Percentiles rank a stretch among this genome's conserved stretches.
phyloP scores from a whole-genome alignment of 1,284 basidiomycete species.

The Cryptococcus sp. region DNA sequence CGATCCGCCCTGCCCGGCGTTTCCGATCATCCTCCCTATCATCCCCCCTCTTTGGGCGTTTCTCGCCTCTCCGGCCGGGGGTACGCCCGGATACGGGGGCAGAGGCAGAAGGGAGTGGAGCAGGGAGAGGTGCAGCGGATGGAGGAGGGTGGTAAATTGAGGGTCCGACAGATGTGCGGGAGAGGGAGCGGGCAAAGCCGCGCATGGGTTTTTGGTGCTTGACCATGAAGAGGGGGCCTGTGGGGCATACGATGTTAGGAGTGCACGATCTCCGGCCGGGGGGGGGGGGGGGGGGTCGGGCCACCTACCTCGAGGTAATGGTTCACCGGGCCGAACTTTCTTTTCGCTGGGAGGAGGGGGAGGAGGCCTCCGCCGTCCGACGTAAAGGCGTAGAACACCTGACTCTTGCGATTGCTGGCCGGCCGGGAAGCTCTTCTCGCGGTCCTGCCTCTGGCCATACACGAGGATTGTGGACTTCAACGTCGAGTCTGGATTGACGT shows the following conservation, averaged over 20 bases:
- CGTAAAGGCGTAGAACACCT: slow-evolving; percentile 28
- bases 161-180: slow-evolving; percentile 23
- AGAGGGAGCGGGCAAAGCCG: slow-evolving; percentile 36
- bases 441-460: slow-evolving; percentile 27
- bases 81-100: slow-evolving; percentile 30
- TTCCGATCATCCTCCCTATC: slow-evolving; percentile 21
- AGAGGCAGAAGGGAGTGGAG: not conserved
- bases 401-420: not conserved
- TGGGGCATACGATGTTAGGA: not conserved
- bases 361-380: slow-evolving; percentile 29
- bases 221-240: slow-evolving; percentile 36
- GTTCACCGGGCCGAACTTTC: slow-evolving; percentile 48
- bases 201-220: slow-evolving; percentile 27
- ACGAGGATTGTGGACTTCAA: slow-evolving; percentile 33
- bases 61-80: slow-evolving; percentile 43
- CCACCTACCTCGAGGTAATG: slow-evolving; percentile 44
- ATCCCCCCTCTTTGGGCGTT: slow-evolving; percentile 22
- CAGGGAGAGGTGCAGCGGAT: slow-evolving; percentile 26
- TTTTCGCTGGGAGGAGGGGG: slow-evolving; percentile 26
- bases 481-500: slow-evolving; percentile 15
- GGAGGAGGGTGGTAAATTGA: slow-evolving; percentile 49
- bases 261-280: too few species aligned
- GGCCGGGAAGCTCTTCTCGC: not conserved
- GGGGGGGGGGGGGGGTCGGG: too few species aligned
- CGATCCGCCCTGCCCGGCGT: slow-evolving; percentile 30